phyloP scores from a whole-genome alignment of 164 flowering plant species.

The Nelumbo lutea region DNA sequence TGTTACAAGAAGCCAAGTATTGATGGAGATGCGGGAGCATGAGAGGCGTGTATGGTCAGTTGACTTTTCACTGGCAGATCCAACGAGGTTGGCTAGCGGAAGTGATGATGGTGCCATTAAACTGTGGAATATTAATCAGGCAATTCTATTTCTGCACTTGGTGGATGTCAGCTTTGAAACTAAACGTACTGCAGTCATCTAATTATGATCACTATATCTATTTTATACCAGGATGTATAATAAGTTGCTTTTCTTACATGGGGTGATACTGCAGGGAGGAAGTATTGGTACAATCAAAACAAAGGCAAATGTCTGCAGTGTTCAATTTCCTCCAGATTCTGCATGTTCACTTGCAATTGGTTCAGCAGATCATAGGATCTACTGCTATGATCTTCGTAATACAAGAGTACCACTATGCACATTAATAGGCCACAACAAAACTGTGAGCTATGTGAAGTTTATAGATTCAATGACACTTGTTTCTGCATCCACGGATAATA shows the following conservation, averaged over 20 bases:
- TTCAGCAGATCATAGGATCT: conserved; percentile 90
- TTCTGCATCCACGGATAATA: conserved; percentile 93
- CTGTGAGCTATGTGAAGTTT: conserved; percentile 96
- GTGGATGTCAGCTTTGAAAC: conserved; percentile 92
- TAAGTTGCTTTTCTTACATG: conserved; percentile 49
- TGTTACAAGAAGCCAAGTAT: conserved; percentile 68
- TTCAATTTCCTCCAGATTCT: conserved; percentile 84
- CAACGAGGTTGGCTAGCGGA: conserved; percentile 92
- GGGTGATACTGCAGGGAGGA: conserved; percentile 63
- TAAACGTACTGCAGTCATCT: conserved; percentile 75
- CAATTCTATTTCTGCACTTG: conserved; percentile 86
- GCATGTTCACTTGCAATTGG: conserved; percentile 84
- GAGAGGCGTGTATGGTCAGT: conserved; percentile 95
- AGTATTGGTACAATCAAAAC: conserved; percentile 84
- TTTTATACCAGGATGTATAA: conserved; percentile 29
- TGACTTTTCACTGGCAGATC: conserved; percentile 86
- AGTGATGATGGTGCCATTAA: conserved; percentile 95
- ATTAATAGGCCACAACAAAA: conserved; percentile 68
- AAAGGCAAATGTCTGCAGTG: conserved; percentile 94
- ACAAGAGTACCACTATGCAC: conserved; percentile 67
- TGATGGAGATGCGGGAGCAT: conserved; percentile 84
- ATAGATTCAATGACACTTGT: conserved; percentile 77
- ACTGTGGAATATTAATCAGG: conserved; percentile 99
- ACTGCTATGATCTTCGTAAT: conserved; percentile 88
- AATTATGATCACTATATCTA: conserved; percentile 26